These are phyloP conservation scores for Metschnikowia cubensis DNA, from an alignment of 805 yeast species.

Conservation along the genomic window DNA sequence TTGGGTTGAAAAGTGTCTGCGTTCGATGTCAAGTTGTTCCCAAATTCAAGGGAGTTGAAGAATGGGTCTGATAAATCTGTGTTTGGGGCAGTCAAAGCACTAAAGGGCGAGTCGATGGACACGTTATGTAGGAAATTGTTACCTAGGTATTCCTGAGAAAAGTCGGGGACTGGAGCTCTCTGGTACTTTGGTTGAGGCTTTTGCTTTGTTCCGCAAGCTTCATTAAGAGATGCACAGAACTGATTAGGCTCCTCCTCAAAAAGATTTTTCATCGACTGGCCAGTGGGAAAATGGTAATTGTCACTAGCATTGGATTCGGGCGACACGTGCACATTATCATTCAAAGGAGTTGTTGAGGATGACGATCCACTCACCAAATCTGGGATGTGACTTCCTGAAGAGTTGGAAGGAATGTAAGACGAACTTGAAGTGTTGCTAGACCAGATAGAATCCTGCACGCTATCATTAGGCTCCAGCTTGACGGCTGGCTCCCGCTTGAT, in stretches of 20 bases:
- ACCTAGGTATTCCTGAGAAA: constrained; percentile 7
- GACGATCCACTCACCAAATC: constrained; percentile 36
- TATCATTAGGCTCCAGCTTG: constrained; percentile 4
- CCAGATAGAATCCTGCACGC: constrained; percentile 35
- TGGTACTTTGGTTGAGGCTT: constrained; percentile 58
- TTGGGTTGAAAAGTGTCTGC: neutral
- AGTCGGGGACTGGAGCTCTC: constrained; percentile 10
- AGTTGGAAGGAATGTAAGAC: constrained; percentile 5
- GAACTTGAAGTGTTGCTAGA: constrained; percentile 20
- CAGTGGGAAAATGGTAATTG: constrained; percentile 14
- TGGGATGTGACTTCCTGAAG: constrained; percentile 21
- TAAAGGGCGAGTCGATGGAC: neutral
- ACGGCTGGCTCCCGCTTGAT: neutral
- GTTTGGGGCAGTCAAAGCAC: constrained; percentile 1
- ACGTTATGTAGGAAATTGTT: constrained; percentile 4
- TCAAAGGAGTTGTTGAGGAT: constrained; percentile 37
- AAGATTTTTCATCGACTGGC: constrained; percentile 11
- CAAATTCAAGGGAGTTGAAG: neutral
- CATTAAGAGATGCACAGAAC: constrained; percentile 71
- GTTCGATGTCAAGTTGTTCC: neutral
- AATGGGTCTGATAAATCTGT: constrained; percentile 1
- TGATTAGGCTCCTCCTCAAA: constrained; percentile 69
- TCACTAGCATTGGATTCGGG: constrained; percentile 26
- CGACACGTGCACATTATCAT: constrained; percentile 33
- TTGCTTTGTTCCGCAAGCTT: constrained; percentile 78